Evolutionary conservation across 140 eudicot genomes (phyloP).

Genomic region (Cichorium intybus): DNA sequence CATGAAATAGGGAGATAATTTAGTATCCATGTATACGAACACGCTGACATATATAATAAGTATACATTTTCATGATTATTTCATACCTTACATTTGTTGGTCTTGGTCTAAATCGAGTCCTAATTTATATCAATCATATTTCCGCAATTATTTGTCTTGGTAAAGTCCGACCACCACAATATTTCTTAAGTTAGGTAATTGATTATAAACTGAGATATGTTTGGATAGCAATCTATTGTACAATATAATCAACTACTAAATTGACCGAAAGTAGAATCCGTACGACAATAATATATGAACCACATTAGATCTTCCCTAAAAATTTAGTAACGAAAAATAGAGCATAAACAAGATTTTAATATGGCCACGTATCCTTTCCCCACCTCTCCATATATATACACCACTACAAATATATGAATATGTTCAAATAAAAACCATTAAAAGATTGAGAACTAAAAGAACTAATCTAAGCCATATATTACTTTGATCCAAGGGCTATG

Average conservation of each 20-base stretch:
- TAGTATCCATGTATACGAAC: not conserved
- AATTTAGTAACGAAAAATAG: not conserved
- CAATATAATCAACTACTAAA: not conserved
- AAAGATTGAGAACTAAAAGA: too few species aligned
- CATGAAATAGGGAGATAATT: constrained; percentile 6
- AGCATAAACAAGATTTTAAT: not conserved
- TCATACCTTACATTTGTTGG: constrained; percentile 19
- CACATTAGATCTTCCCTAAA: not conserved
- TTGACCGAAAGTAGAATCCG: not conserved
- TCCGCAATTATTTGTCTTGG: constrained; percentile 12
- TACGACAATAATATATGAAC: constrained; percentile 1
- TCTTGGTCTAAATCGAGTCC: constrained; percentile 3
- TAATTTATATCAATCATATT: constrained; percentile 7
- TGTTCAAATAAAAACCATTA: too few species aligned
- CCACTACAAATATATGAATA: too few species aligned
- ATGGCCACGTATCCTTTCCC: constrained; percentile 1
- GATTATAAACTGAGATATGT: not conserved
- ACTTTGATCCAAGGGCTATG: too few species aligned
- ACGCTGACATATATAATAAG: not conserved
- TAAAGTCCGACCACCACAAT: constrained; percentile 16
- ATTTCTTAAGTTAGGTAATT: not conserved
- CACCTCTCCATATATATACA: not conserved
- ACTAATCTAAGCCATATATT: too few species aligned
- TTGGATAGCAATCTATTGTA: constrained; percentile 7
- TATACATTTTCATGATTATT: constrained; percentile 1